These are phyloP conservation scores for Clarireedia monteithiana DNA, from an alignment of 2,329 filamentous ascomycete genomes.

Conservation along the genomic window DNA sequence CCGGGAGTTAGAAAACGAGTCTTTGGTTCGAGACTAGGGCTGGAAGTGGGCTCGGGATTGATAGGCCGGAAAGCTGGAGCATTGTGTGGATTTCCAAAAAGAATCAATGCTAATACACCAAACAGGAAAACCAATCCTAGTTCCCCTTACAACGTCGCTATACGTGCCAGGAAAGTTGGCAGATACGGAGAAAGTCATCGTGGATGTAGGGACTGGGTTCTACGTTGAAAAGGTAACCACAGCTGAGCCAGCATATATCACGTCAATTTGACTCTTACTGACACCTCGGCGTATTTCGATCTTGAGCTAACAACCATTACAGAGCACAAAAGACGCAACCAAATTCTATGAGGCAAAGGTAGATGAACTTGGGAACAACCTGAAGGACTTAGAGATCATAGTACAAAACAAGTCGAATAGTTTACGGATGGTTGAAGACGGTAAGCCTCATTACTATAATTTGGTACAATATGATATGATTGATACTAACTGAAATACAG, in stretches of 20 bases:
- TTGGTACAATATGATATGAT: not conserved
- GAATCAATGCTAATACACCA: conserved; percentile 7
- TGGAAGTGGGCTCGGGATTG: too few species aligned
- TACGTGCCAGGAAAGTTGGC: conserved; percentile 83
- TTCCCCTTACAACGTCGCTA: conserved; percentile 90
- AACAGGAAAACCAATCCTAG: conserved; percentile 57
- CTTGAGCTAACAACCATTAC: not conserved
- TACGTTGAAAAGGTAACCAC: conserved; percentile 76
- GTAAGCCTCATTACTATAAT: conserved; percentile 33
- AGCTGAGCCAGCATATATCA: too few species aligned
- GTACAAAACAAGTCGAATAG: conserved; percentile 75
- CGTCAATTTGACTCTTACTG: too few species aligned
- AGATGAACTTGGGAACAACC: conserved; percentile 54
- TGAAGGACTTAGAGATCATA: conserved; percentile 61
- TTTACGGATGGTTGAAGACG: conserved; percentile 81
- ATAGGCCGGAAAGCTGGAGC: too few species aligned
- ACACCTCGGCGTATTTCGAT: too few species aligned
- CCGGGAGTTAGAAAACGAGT: not conserved
- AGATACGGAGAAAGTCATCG: conserved; percentile 68
- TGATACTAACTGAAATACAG: conserved; percentile 29
- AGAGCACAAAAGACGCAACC: conserved; percentile 50
- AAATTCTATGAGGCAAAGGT: conserved; percentile 64
- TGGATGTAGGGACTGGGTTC: conserved; percentile 91
- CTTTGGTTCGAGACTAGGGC: too few species aligned
- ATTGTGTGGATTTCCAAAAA: too few species aligned